Percentiles rank a stretch among this genome's conserved stretches.
Evolutionary conservation across 192 early-diverging fungal species (phyloP).

Genomic region (Rhizophagus sp.): DNA sequence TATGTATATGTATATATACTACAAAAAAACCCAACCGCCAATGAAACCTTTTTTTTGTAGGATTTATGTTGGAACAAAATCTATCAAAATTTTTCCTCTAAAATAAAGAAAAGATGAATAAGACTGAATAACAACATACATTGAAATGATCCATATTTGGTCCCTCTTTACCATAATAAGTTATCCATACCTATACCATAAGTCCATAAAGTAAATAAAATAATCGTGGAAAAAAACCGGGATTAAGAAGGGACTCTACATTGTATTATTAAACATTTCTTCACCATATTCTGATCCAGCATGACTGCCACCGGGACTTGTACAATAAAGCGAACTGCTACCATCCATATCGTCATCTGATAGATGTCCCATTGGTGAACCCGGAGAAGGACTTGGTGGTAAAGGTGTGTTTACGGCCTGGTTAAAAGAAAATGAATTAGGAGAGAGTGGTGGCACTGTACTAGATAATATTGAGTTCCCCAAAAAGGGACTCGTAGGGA

Average conservation of each 20-base stretch:
- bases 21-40: not conserved
- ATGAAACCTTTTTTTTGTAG: not conserved
- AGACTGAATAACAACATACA: not conserved
- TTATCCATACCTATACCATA: not conserved
- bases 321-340: conserved; percentile 41
- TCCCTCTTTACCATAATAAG: not conserved
- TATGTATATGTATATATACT: conserved; percentile 1
- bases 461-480: conserved; percentile 30
- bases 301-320: conserved; percentile 36
- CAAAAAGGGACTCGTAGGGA: conserved; percentile 35
- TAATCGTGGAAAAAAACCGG: not conserved
- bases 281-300: conserved; percentile 23
- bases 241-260: not conserved
- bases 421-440: conserved; percentile 48
- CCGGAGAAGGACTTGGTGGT: conserved; percentile 52
- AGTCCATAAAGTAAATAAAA: conserved; percentile 1
- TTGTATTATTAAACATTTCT: conserved; percentile 3
- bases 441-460: conserved; percentile 39
- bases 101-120: not conserved
- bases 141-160: not conserved
- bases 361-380: conserved; percentile 41
- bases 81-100: not conserved
- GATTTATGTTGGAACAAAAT: not conserved
- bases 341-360: conserved; percentile 52
- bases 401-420: conserved; percentile 55